These are phyloP conservation scores for Lactarius pseudohatsudake DNA, from an alignment of 768 basidiomycete genomes.

Conservation along the genomic window DNA sequence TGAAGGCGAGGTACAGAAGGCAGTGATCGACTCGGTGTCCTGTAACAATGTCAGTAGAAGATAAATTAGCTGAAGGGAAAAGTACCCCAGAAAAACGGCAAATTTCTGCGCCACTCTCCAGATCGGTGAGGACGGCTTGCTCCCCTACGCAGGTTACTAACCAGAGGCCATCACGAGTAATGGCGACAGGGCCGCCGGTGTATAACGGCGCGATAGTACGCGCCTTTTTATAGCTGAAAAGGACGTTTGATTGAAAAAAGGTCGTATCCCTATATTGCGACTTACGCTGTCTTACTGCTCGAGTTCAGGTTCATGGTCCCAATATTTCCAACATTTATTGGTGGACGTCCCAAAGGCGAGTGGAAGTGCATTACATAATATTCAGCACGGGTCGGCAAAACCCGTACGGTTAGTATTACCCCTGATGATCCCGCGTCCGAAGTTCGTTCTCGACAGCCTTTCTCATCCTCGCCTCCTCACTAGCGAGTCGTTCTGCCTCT, in stretches of 20 bases:
- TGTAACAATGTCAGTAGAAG: slow-evolving; percentile 36
- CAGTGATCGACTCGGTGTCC: slow-evolving; percentile 84
- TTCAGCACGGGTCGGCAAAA: too few relatives aligned
- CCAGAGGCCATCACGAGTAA: slow-evolving; percentile 73
- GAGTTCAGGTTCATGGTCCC: slow-evolving; percentile 30
- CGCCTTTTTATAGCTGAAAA: slow-evolving; percentile 72
- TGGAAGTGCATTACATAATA: background rate
- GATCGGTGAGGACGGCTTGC: slow-evolving; percentile 79
- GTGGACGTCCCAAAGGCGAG: background rate
- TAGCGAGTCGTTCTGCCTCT: slow-evolving; percentile 54
- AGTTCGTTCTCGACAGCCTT: slow-evolving; percentile 52
- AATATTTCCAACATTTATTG: background rate
- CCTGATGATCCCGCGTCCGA: slow-evolving; percentile 25
- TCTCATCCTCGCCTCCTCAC: slow-evolving; percentile 50
- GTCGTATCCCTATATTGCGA: slow-evolving; percentile 16
- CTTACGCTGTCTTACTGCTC: slow-evolving; percentile 65
- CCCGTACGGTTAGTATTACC: too few relatives aligned
- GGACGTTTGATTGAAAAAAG: background rate
- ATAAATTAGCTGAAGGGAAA: slow-evolving; percentile 28
- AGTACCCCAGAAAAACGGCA: slow-evolving; percentile 84
- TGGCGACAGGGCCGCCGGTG: slow-evolving; percentile 83
- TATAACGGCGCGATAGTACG: slow-evolving; percentile 77
- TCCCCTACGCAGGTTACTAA: slow-evolving; percentile 88
- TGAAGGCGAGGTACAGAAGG: slow-evolving; percentile 79
- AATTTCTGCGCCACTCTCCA: slow-evolving; percentile 69